Conservation (phyloP, 228 moss, liverwort and hornwort genomes). For the Sphagnum magellanicum region DNA sequence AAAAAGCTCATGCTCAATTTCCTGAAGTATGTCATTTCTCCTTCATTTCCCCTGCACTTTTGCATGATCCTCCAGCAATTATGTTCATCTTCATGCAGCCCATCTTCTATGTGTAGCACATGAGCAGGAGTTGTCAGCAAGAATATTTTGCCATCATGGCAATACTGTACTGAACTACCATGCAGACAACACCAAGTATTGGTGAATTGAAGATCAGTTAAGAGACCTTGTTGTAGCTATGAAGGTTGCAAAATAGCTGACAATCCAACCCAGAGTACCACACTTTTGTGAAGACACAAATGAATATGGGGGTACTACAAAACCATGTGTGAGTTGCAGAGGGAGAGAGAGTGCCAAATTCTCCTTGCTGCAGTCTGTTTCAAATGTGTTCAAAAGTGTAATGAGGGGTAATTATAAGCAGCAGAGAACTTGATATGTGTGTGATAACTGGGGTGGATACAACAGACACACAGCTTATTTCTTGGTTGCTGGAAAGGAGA, state of each 20-base stretch:
- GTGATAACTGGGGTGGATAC: background rate
- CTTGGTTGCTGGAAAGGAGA: conserved; percentile 71
- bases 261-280: too few relatives aligned
- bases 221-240: too few relatives aligned
- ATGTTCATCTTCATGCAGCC: background rate
- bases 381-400: too few relatives aligned
- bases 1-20: conserved; percentile 72
- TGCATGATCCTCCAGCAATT: background rate
- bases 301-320: too few relatives aligned
- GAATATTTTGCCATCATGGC: background rate
- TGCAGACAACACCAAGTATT: background rate
- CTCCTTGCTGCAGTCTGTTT: too few relatives aligned
- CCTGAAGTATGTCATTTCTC: conserved; percentile 34
- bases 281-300: too few relatives aligned
- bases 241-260: too few relatives aligned
- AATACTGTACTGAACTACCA: background rate
- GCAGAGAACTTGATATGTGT: too few relatives aligned
- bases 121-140: background rate
- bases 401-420: too few relatives aligned
- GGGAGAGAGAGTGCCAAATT: too few relatives aligned
- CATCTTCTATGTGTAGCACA: background rate
- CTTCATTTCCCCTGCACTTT: background rate
- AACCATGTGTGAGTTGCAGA: too few relatives aligned
- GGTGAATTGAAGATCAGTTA: too few relatives aligned
- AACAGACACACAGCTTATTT: conserved; percentile 77